A percentile compares a stretch with the other conserved stretches of the same genome.
Evolutionary conservation across 129 eudicot genomes (phyloP).

Genomic region (Flaveria bidentis): DNA sequence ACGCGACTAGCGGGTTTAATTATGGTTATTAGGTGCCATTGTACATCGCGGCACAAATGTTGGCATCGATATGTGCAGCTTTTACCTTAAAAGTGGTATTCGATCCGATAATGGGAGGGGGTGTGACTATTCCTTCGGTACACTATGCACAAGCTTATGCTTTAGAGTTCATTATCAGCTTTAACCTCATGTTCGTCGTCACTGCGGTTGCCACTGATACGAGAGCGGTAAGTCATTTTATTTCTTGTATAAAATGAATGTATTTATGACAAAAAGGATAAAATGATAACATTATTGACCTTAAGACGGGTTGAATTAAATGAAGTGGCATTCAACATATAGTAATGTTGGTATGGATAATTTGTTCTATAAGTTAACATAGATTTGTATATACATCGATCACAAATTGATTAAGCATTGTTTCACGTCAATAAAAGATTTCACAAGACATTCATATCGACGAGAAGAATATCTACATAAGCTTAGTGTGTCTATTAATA

Average conservation of each 20-base stretch:
- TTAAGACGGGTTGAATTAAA: too few relatives aligned
- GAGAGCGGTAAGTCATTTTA: constrained; percentile 77
- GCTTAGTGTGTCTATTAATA: too few relatives aligned
- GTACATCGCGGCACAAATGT: constrained; percentile 73
- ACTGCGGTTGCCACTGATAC: constrained; percentile 99
- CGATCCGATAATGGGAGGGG: constrained; percentile 80
- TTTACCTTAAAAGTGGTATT: constrained; percentile 67
- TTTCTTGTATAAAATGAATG: neutral
- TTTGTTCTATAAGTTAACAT: too few relatives aligned
- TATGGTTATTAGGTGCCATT: constrained; percentile 66
- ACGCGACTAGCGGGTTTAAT: neutral
- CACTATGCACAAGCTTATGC: constrained; percentile 75
- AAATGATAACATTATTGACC: too few relatives aligned
- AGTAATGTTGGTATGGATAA: too few relatives aligned
- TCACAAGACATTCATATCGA: too few relatives aligned
- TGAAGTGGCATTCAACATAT: too few relatives aligned
- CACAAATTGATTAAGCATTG: too few relatives aligned
- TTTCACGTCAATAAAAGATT: too few relatives aligned
- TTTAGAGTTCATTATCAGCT: constrained; percentile 83
- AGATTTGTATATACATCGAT: too few relatives aligned
- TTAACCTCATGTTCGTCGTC: constrained; percentile 98
- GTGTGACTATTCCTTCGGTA: constrained; percentile 83
- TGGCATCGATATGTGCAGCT: constrained; percentile 85
- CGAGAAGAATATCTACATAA: too few relatives aligned
- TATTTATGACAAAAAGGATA: too few relatives aligned